phyloP scores from a whole-genome alignment of 2,329 filamentous ascomycete genomes.

The Aspergillus pseudotamarii region DNA sequence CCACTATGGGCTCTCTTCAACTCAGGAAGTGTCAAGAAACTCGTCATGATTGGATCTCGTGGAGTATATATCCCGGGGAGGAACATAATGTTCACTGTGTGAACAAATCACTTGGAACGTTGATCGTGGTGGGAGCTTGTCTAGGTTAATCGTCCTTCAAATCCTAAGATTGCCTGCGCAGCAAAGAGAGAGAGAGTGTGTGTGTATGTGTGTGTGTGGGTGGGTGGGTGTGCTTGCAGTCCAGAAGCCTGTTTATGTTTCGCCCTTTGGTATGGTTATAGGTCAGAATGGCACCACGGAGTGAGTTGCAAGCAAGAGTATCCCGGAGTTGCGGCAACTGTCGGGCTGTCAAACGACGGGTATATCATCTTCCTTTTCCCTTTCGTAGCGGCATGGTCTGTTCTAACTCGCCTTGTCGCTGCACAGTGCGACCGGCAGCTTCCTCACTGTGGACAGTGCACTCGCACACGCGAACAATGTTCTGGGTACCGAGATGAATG shows the following conservation, averaged over 20 bases:
- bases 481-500: conserved; percentile 37
- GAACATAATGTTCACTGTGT: background rate
- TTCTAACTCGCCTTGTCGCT: conserved; percentile 1
- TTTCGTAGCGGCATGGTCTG: background rate
- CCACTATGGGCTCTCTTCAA: background rate
- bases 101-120: background rate
- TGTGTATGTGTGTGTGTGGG: no score
- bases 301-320: conserved; percentile 12
- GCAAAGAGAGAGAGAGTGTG: background rate
- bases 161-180: background rate
- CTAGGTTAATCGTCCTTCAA: background rate
- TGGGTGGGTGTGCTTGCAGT: no score
- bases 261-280: background rate
- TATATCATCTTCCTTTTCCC: conserved; percentile 12
- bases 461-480: conserved; percentile 27
- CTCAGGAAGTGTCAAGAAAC: background rate
- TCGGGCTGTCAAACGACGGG: conserved; percentile 25
- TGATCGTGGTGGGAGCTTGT: background rate
- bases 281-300: conserved; percentile 5
- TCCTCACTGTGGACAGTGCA: conserved; percentile 31
- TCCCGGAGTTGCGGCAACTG: conserved; percentile 25
- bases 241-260: background rate
- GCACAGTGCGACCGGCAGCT: conserved; percentile 27
- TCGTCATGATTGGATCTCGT: background rate
- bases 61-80: background rate